Evolutionary conservation across 805 yeast genomes (phyloP).

Genomic region (Soucietia sequanensis): DNA sequence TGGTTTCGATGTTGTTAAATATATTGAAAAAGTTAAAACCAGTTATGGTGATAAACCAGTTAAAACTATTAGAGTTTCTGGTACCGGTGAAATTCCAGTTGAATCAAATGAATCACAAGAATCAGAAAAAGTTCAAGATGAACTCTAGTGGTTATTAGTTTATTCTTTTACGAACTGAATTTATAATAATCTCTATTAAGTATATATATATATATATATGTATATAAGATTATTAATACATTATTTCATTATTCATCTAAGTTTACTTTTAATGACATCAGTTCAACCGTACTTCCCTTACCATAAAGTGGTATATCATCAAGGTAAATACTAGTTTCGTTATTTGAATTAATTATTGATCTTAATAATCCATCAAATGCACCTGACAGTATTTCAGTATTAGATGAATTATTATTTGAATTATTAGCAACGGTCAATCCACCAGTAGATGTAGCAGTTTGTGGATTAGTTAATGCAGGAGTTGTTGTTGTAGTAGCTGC

Average conservation of each 20-base stretch:
- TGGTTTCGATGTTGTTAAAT: constrained; percentile 78
- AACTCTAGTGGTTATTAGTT: constrained; percentile 21
- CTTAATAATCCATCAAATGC: constrained; percentile 32
- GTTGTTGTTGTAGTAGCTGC: constrained; percentile 10
- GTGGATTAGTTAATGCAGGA: constrained; percentile 4
- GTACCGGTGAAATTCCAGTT: constrained; percentile 64
- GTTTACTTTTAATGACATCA: constrained; percentile 30
- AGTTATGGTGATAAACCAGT: constrained; percentile 65
- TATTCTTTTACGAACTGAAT: too few species aligned
- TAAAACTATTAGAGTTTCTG: constrained; percentile 60
- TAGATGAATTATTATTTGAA: constrained; percentile 7
- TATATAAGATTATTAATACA: neutral
- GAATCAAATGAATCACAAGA: constrained; percentile 23
- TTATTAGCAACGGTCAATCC: constrained; percentile 3
- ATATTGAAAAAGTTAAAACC: constrained; percentile 74
- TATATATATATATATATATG: too few species aligned
- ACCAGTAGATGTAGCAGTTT: constrained; percentile 1
- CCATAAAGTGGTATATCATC: constrained; percentile 42
- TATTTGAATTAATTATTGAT: constrained; percentile 18
- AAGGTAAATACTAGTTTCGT: constrained; percentile 23
- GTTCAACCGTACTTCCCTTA: constrained; percentile 38
- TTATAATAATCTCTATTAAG: too few species aligned
- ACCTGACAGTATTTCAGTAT: constrained; percentile 23
- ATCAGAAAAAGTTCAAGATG: constrained; percentile 22
- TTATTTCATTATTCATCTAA: constrained; percentile 12